A percentile compares a stretch with the other conserved stretches of the same genome.
Conservation (phyloP, 2,329 filamentous ascomycete species). For the Fusarium nodosum region DNA sequence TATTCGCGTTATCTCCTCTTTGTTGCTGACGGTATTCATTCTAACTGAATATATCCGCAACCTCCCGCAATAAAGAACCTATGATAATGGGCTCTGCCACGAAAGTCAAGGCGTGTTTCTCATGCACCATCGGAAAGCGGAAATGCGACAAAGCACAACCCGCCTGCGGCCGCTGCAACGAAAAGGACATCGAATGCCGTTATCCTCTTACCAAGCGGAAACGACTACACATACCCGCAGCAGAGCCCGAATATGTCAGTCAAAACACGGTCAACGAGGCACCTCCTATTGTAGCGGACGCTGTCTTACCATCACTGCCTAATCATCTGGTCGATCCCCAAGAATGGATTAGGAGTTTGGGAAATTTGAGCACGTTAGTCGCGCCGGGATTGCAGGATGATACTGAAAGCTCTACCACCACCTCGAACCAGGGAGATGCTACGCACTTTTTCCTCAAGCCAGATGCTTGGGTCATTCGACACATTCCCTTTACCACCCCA, state of each 20-base stretch:
- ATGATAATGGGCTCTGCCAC: background rate
- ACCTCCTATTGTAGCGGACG: background rate
- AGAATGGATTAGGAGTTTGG: constrained; percentile 10
- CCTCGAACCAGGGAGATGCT: background rate
- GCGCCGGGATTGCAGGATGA: background rate
- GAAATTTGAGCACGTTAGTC: background rate
- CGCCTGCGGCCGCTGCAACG: constrained; percentile 5
- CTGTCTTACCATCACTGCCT: background rate
- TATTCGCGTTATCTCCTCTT: background rate
- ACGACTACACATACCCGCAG: background rate
- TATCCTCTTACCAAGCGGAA: constrained; percentile 14
- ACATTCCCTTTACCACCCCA: constrained; percentile 7
- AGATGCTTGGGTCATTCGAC: constrained; percentile 1
- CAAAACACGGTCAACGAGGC: background rate
- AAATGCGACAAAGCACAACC: constrained; percentile 26
- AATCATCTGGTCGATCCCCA: background rate
- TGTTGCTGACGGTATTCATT: background rate
- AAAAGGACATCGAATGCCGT: constrained; percentile 18
- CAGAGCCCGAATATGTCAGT: background rate
- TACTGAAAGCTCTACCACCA: background rate
- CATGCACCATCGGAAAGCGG: constrained; percentile 8
- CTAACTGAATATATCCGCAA: background rate
- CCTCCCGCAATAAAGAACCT: background rate
- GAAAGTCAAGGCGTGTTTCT: constrained; percentile 11
- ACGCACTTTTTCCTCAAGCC: constrained; percentile 9